Base-by-base conservation (phyloP, 2,329 filamentous ascomycete species). In the Fusarium sp. region DNA sequence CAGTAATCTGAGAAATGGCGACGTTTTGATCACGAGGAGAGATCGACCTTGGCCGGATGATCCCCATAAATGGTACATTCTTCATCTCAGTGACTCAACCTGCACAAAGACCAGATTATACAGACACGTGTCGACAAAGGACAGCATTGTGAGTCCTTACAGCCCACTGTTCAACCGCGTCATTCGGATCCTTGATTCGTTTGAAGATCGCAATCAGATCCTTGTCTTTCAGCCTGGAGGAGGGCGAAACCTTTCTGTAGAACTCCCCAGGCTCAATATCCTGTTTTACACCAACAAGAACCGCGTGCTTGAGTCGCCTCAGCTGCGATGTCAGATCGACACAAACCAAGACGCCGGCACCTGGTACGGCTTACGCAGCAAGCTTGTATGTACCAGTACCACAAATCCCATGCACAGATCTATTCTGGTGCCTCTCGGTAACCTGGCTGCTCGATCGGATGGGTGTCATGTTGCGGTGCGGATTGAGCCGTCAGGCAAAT, bases 331-430 rank as follows among this genome's bases (percentile, higher is more conserved):
- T 1, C 77, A 83, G 44, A 76, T 90, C 9, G 83, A 87, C 47
- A 64, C 67, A 0, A 67, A 84, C 17, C 88, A 91, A 69, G 82
- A 88, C 53, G 74, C 80, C 0, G 87, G 86, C 0, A 86, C 85
- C 0, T 80, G 83, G 69, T 84, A 89, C 57, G 88, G 88, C 0
- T 72, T 90, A 1, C 57, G 73, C 3, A 88, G 82, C 67, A 88
- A 84, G 70, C 72, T 91, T 1, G 80, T 90, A 1, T 74, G 89
- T 11, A 78, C 79, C 0, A 80, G 82, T n/a, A 61, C 69, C 0
- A 60, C 68, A 1, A 80, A 82, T 36, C 65, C 64, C 0, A 65
- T 65, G 2, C 75, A 79, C 9, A 79, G 82, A 7, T 84, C 78
- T 35, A 75, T 89, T 8, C 74, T 89, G 1, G 75, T 84, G 0